Conservation (phyloP, 257 asterid genomes). For the Craterostigma plantagineum region DNA sequence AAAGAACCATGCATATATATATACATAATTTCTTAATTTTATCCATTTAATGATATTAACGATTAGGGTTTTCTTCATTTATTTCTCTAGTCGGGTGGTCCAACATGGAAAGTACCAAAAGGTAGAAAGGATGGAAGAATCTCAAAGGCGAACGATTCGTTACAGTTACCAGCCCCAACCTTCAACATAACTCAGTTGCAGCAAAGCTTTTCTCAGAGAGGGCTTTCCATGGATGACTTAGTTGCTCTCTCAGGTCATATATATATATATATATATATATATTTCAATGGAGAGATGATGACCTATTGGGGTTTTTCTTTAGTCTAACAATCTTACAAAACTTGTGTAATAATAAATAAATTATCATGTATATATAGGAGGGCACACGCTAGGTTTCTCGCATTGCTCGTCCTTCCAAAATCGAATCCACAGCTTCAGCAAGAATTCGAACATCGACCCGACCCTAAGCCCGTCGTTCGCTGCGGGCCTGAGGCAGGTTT, state of each 20-base stretch:
- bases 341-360: too few relatives aligned
- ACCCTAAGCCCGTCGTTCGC: not conserved
- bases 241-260: conserved; percentile 72
- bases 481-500: not conserved
- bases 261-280: too few relatives aligned
- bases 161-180: conserved; percentile 55
- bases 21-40: too few relatives aligned
- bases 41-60: too few relatives aligned
- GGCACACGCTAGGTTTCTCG: not conserved
- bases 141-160: conserved; percentile 44
- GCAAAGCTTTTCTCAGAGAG: conserved; percentile 67
- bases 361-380: not conserved
- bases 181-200: conserved; percentile 58
- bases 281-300: too few relatives aligned
- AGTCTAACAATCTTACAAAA: too few relatives aligned
- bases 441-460: not conserved
- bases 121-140: conserved; percentile 69
- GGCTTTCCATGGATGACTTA: conserved; percentile 50
- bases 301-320: too few relatives aligned
- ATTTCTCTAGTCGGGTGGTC: conserved; percentile 54
- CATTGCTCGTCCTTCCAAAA: conserved; percentile 1
- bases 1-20: not conserved
- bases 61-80: too few relatives aligned
- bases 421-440: not conserved
- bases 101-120: conserved; percentile 63